phyloP scores from a whole-genome alignment of 495 filamentous ascomycete species.

The Podospora bellae-mahoneyi region DNA sequence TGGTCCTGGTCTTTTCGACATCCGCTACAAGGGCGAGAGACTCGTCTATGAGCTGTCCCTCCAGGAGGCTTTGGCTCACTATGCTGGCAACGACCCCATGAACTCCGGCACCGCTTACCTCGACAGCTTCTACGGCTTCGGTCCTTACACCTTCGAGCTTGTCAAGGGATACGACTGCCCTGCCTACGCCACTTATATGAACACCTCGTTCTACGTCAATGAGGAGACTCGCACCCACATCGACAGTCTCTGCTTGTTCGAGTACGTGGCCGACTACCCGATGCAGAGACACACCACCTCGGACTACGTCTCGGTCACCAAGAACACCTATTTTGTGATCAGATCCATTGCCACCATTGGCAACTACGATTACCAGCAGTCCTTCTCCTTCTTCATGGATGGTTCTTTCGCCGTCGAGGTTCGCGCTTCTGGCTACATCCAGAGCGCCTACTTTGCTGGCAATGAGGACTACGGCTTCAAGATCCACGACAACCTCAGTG shows the following conservation, averaged over 20 bases:
- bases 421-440: constrained; percentile 56
- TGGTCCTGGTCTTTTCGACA: constrained; percentile 47
- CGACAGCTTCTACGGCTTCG: constrained; percentile 49
- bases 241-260: constrained; percentile 52
- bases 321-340: constrained; percentile 46
- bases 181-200: constrained; percentile 45
- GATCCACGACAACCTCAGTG: constrained; percentile 50
- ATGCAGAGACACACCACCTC: constrained; percentile 44
- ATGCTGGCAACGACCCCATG: constrained; percentile 50
- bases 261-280: constrained; percentile 43
- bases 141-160: constrained; percentile 44
- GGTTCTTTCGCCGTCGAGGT: constrained; percentile 53
- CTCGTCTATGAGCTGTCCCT: constrained; percentile 55
- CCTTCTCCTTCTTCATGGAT: constrained; percentile 49
- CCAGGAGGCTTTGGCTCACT: constrained; percentile 55
- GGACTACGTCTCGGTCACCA: constrained; percentile 38
- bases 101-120: constrained; percentile 42
- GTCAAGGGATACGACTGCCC: constrained; percentile 54
- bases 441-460: constrained; percentile 48
- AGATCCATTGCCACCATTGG: constrained; percentile 46
- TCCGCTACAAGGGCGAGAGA: constrained; percentile 51
- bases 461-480: constrained; percentile 57
- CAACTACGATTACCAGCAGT: constrained; percentile 46
- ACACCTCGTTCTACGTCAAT: constrained; percentile 36
- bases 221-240: constrained; percentile 41